Base-by-base conservation (phyloP, 2,329 filamentous ascomycete genomes). In the Coniella lustricola region DNA sequence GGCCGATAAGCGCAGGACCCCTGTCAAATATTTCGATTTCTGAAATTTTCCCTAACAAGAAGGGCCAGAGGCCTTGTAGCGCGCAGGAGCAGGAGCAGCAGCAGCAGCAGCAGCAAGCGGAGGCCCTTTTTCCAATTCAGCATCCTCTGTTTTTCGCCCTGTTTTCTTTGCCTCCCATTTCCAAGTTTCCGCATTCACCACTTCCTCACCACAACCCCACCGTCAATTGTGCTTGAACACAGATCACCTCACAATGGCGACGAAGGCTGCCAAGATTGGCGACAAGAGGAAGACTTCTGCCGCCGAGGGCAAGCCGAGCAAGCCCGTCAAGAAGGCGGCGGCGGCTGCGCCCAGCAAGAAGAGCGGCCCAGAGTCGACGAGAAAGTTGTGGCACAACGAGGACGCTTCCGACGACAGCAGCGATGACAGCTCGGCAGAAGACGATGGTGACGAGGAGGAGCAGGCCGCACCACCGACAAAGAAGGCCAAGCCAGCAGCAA, bases 271-370 rank as follows among this genome's bases (percentile, higher is more conserved):
- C 46, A 47, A 34, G 44, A 36, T 36, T n/a, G 75, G 74, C 44
- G 72, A 66, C 52, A 84, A 84, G 67, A 70, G 81, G 56, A 84
- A 84, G 66, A 69, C 71, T 31, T 64, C 68, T 21, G 62, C 70
- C 7, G 60, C 58, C 31, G 62, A 63, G 32, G 79, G 76, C 61
- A 64, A 69, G 38, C 69, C 62, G 31, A 79, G 76, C 61, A 64
- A 69, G 38, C 69, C 62, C 44, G 56, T 67, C 16, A 65, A 67
- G 40, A 67, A 67, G 46, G 68, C 67, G 48, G 56, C 62, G 9
- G 36, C 25, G 25, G 10, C n/a, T n/a, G n/a, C 25, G 25, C 25
- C 25, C 25, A n/a, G 5, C 34, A 81, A 81, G 63, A 83, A 83
- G 61, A 65, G 69, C 34, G 71, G 72, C 55, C 59, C 75, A 3